Percentiles rank a stretch among this genome's conserved stretches.
Evolutionary conservation across 306 rosid genomes (phyloP).

Genomic region (Acacia melanoxylon): DNA sequence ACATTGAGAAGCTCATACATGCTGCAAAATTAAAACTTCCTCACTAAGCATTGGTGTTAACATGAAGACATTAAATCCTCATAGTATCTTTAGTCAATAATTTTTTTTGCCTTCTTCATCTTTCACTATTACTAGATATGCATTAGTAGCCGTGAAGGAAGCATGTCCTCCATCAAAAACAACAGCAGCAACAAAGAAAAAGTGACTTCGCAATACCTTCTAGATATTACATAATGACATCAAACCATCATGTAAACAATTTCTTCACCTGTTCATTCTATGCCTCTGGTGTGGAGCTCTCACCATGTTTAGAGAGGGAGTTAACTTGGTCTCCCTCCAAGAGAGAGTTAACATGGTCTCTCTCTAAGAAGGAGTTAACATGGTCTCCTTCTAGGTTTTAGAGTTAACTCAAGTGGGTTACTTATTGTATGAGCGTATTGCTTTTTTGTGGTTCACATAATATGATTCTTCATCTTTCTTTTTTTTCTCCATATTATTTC

Average conservation of each 20-base stretch:
- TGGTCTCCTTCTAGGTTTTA: too few species aligned
- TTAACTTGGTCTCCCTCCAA: too few species aligned
- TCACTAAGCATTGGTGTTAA: neutral
- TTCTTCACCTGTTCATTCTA: conserved; percentile 1
- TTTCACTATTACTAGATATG: neutral
- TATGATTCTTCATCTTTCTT: too few species aligned
- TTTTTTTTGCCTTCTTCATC: too few species aligned
- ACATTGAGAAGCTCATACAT: conserved; percentile 70
- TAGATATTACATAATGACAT: neutral
- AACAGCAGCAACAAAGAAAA: neutral
- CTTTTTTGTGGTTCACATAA: too few species aligned
- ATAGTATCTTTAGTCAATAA: conserved; percentile 4
- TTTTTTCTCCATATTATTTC: too few species aligned
- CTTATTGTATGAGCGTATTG: too few species aligned
- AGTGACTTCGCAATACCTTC: neutral
- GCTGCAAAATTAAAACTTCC: conserved; percentile 47
- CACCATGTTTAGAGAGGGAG: too few species aligned
- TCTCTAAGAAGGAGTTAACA: too few species aligned
- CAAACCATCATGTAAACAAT: neutral
- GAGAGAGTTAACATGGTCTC: too few species aligned
- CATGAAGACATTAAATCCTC: conserved; percentile 3
- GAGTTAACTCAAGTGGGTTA: too few species aligned
- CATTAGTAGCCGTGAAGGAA: conserved; percentile 12
- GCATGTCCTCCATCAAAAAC: conserved; percentile 10
- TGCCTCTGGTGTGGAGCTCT: too few species aligned